Evolutionary conservation across 208 protist genomes (phyloP).

Genomic region (Crithidia brevicula): DNA sequence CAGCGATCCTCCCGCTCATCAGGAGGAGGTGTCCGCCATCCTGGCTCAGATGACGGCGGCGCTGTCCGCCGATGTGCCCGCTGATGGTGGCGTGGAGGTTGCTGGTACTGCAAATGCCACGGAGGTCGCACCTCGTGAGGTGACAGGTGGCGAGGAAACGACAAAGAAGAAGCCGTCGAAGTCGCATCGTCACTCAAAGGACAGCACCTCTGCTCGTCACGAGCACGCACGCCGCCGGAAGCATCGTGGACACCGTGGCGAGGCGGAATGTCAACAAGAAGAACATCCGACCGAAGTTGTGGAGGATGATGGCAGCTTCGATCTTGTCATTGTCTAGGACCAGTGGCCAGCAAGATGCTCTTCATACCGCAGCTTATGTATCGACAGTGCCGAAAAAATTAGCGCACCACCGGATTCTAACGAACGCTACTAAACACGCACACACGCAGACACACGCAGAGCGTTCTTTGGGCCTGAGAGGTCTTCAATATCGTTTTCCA

Average conservation of each 20-base stretch:
- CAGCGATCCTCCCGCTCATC: not conserved
- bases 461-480: no score
- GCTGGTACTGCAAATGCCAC: not conserved
- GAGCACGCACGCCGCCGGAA: conserved; percentile 1
- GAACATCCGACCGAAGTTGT: not conserved
- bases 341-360: no score
- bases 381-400: no score
- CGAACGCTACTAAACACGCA: no score
- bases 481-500: no score
- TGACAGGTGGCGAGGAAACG: not conserved
- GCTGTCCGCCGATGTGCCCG: conserved; percentile 6
- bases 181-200: not conserved
- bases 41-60: conserved; percentile 31
- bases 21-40: conserved; percentile 22
- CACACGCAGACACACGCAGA: no score
- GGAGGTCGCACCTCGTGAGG: not conserved
- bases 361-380: no score
- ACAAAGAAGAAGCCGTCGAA: conserved; percentile 6
- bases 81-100: not conserved
- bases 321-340: conserved; percentile 42
- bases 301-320: conserved; percentile 43
- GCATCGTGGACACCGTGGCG: not conserved
- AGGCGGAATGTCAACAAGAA: not conserved
- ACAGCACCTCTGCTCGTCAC: not conserved
- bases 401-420: no score